Base-by-base conservation (phyloP, 2,329 filamentous ascomycete species). In the Colletotrichum sansevieriae region DNA sequence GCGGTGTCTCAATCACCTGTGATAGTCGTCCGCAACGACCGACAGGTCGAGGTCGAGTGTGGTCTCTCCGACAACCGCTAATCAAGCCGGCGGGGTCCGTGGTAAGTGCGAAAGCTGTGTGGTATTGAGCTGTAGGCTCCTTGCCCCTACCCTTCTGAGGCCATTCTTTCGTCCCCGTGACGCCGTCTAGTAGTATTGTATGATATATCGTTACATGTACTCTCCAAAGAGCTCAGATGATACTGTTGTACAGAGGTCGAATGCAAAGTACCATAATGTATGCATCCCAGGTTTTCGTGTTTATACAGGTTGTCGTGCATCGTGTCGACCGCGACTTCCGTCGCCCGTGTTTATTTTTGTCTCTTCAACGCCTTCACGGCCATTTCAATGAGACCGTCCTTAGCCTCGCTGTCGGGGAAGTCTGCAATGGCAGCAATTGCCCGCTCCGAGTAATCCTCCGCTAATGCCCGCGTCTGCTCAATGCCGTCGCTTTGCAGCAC, bases 341-440 rank as follows among this genome's bases (percentile, higher is more conserved):
- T 22, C 65, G 2, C 47, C 39, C 47, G 39, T 2, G 13, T 65
- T 75, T 85, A 98, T 81, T 97, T 98, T 78, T 94, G 87, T 76
- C 95, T 88, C 81, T 94, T 91, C 83, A 97, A 89, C 15, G 95
- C 94, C 84, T 97, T 98, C 74, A 91, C 88, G 73, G 94, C 97
- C 93, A 98, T 98, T 76, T 98, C 94, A 52, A 97, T 84, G 46
- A 99, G 84, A 0, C 95, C 95, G 35, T 92, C 88, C 83, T 97
- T 98, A 67, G 96, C 96, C 72, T 98, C 95, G 78, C 94, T 95
- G n/a, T 95, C 91, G 7, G 96, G 96, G 80, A 99, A 97, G 52
- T 84, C 82, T 71, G 87, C 86, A 75, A 99, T 92, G n/a, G 95
- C 93, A 5, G 89, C 87, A 70, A 97, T 92, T 33, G 96, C 96